Conservation (phyloP, 2,329 filamentous ascomycete genomes). For the Xylaria polymorpha region DNA sequence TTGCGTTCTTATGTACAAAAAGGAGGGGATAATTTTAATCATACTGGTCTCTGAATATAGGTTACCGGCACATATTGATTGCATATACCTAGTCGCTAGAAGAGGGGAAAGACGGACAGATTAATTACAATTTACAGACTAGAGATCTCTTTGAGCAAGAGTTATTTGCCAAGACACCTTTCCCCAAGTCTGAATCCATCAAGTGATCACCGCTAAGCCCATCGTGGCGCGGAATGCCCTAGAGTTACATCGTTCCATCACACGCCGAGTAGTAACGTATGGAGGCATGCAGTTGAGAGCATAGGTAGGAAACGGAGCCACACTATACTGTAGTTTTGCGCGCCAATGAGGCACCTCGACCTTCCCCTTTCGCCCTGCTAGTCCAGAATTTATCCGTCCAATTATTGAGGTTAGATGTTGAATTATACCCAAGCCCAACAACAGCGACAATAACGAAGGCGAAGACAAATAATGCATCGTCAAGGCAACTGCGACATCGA, state of each 20-base stretch:
- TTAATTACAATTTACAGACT: not conserved
- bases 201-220: conserved; percentile 9
- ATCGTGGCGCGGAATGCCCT: not conserved
- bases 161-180: not conserved
- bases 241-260: not conserved
- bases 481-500: not conserved
- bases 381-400: conserved; percentile 28
- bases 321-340: not conserved
- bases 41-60: not conserved
- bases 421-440: not conserved
- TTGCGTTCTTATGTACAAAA: not conserved
- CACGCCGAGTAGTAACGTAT: not conserved
- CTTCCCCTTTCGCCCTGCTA: conserved; percentile 23
- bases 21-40: not conserved
- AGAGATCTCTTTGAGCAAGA: not conserved
- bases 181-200: no score
- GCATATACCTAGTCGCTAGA: not conserved
- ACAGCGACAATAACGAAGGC: not conserved
- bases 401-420: not conserved
- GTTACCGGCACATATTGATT: conserved; percentile 6
- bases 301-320: not conserved
- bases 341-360: conserved; percentile 10
- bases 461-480: not conserved
- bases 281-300: not conserved
- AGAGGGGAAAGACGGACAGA: not conserved